Evolutionary conservation across 163 green algal genomes (phyloP), one percentile per base, ranked within the genome.

Genomic region (Scenedesmus sp.): DNA sequence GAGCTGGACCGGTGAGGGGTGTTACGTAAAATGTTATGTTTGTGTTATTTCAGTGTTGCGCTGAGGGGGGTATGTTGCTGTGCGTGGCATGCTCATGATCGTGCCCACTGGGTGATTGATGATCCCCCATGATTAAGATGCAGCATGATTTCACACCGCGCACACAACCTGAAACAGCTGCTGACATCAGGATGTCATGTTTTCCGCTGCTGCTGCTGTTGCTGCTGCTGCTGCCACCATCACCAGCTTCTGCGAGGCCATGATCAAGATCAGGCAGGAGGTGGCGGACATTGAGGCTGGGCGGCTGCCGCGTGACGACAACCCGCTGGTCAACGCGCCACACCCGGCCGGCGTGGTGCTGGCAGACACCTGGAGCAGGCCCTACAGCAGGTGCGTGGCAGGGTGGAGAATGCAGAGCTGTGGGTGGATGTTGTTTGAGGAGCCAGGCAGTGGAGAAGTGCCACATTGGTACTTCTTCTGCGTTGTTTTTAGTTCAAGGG

Each of bases 251-350:
- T 97, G 95, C 88, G 96, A 99, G 77, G 98, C 98, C 55, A 98
- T 99, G 97, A 99, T 99, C 91, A 92, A 95, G 88, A 99, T 99
- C 94, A 95, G 93, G 59, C 60, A 94, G 70, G 98, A 99, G 96
- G 99, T 99, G 60, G 84, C 82, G 6, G 96, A 97, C 62, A 97
- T 99, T 62, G 98, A 99, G 95, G 34, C 92, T 2, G 98, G 98
- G 70, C 93, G 92, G 57, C 92, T 95, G 15, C 91, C 95, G 84
- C 96, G 94, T 70, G 94, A 97, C 62, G 97, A 99, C 96, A 99
- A 99, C 95, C 57, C 97, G 55, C 95, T 99, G 76, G 99, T 99
- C 94, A 97, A 99, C 88, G 97, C 98, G 54, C 98, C 98, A 4
- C 98, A 99, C 96, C 93, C 97, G 1, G 93, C 97, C 2, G 85